Base-by-base conservation (phyloP, 768 basidiomycete genomes). In the Trametes sanguinea region DNA sequence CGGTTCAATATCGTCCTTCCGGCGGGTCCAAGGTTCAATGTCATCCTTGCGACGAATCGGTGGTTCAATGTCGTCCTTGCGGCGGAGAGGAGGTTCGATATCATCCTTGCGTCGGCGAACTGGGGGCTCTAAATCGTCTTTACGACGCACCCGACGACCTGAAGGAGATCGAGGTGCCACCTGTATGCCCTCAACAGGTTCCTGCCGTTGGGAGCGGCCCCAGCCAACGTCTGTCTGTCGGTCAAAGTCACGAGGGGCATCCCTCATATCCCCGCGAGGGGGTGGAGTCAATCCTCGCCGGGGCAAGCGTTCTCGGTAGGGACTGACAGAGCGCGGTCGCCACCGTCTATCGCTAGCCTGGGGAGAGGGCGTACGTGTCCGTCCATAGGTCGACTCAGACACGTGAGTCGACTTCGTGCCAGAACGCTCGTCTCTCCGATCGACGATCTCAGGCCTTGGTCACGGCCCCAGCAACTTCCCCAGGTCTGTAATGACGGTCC, bases 401-500 rank as follows among this genome's bases (percentile, higher is more conserved):
- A 35, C 27, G 39, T 51, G 44, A 9, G 58, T n/a, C 30, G 47
- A 17, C 57, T 47, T 50, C 30, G 48, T 42, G 14, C 54, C 44
- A 17, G 52, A 51, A 44, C 57, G 63, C 22, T 57, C 62, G 43
- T 58, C 62, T 32, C 66, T 64, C 48, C 52, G 40, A 42, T 67
- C 68, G 53, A 27, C 35, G 51, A 35, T 6, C 16, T 52, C 64
- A 30, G 27, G 27, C 39, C 17, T 51, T 57, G 13, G 11, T n/a
- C 7, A n/a, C 29, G 10, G 65, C 9, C 1, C 32, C 52, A 11
- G 66, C 63, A 29, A 50, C 53, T 29, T 69, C 77, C 22, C 71
- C 77, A 37, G 87, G 86, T 51, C 86, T 83, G 71, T 89, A 89
- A 71, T 88, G 85, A 32, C 88, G 82, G 70, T 88, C 88, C 59